Evolutionary conservation across 2,329 filamentous ascomycete species (phyloP), one percentile per base, ranked within the genome.

Genomic region (Ceratocystis destructans): DNA sequence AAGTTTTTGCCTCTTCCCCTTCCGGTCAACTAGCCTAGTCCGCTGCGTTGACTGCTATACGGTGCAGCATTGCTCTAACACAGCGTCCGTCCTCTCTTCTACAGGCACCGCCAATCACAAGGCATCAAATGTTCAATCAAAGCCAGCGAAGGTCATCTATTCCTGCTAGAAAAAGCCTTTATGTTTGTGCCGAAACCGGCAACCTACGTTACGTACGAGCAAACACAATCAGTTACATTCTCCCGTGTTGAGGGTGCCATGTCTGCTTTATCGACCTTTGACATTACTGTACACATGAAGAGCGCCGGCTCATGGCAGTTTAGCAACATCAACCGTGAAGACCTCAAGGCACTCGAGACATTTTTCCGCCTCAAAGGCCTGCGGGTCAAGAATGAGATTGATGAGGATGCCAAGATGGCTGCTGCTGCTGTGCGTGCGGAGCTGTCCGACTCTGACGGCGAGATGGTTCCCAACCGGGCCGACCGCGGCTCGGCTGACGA

Each of bases 91-190:
- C 25, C 1, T 22, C 48, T 28, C 28, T 12, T 22, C 15, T 20
- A 5, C 64, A 84, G 89, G 71, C 94, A 97, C 77, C 91, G 96
- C 74, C 86, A 88, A 72, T 92, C 96, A 76, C 90, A 87, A 71
- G 94, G 94, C 67, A 95, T 99, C 77, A 99, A 99, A 79, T 99
- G 94, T 77, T 96, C 92, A n/a, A 96, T 99, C 84, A 99, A 99
- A 78, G 95, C 95, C 65, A 96, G 95, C 76, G 94, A 99, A 78
- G 94, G 95, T 68, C 92, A 96, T 74, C 80, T 99, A 63, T 99
- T 96, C 83, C 96, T 92, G 75, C 79, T 99, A 71, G 94, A 99
- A 77, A 96, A 96, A 78, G 93, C 92, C 6, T 96, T 99, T 76
- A 95, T 99, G 84, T 99, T 99, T 75, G 94, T 99, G 17, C 94